Base-by-base conservation (phyloP, 208 protist genomes). In the Novymonas esmeraldas region DNA sequence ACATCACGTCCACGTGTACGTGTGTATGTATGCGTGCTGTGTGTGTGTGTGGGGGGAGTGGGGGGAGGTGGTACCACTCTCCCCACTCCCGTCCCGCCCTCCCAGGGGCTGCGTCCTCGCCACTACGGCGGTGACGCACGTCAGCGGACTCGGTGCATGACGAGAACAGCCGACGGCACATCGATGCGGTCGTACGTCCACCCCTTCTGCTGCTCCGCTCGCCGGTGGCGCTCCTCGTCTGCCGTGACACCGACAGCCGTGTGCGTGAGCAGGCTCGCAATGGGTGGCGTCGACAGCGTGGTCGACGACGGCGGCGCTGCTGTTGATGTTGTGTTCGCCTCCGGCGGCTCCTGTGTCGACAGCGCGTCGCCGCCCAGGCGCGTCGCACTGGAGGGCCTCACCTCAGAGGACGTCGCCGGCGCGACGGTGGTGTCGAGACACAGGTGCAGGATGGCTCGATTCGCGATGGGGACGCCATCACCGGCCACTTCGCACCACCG, bases 231-330 rank as follows among this genome's bases (percentile, higher is more conserved):
- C 20, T 68, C 68, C 51, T 89, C 90, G 57, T 95, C 90, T 0
- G 84, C 81, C 18, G 78, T 89, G 20, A 92, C 58, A 38, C 90
- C 90, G 3, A 67, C 82, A 11, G 54, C 28, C 0, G 73, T 64
- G 48, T 95, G 90, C 10, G 77, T 65, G 20, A 95, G 68, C 11
- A 95, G 58, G 74, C 87, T 95, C n/a, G 82, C 63, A 18, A 92
- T 76, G 22, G 29, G n/a, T 20, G 7, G 33, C 22, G 39, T 18
- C 13, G 22, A 3, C 38, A 24, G 6, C 33, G 34, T 38, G 34
- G n/a, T 29, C 18, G 55, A 14, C 33, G 33, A 39, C 49, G 14
- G 10, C n/a, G 59, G 13, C n/a, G 26, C 20, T 5, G 20, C 18
- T 22, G 6, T 39, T 38, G 26, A 46, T 34, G 13, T 42, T 54